Evolutionary conservation across 768 basidiomycete genomes (phyloP), one percentile per base, ranked within the genome.

Genomic region (Suillus spraguei): DNA sequence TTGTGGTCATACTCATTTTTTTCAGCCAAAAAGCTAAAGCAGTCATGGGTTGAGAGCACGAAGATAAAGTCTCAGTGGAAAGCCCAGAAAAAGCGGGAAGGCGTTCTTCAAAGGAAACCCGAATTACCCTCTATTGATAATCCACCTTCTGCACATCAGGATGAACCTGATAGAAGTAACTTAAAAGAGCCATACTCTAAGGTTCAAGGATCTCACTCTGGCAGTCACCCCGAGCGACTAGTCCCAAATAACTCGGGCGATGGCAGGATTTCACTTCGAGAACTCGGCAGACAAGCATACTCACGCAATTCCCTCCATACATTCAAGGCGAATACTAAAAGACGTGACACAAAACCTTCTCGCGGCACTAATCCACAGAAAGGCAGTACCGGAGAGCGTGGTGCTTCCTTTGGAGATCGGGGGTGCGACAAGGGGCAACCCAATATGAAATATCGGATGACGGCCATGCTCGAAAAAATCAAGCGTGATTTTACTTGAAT

Each of bases 371-470:
- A 63, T 64, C 38, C 52, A 63, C 68, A 60, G 69, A 60, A 61
- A 55, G 70, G 64, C 63, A 70, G 59, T 63, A 55, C 66, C 63
- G 59, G 63, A 75, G 72, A 66, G 78, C 80, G 47, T 68, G 71
- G 64, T 66, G 74, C 63, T 28, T 39, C 20, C 47, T 39, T n/a
- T 82, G 80, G n/a, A 82, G 47, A 63, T 42, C 56, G 67, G 24
- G 65, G 69, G n/a, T 67, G 66, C 14, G 74, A 72, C 14, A 67
- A 74, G 35, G 78, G 84, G 5, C 86, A 87, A 68, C 87, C 87
- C n/a, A 81, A 85, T 71, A 95, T 97, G 94, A 91, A 89, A 70
- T 76, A 91, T 56, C 87, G 94, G 58, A 96, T 97, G 93, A 86
- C 87, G 65, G 88, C 85, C 35, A 82, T 97, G 82, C 82, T 97